Evolutionary conservation across 2,329 filamentous ascomycete species (phyloP).

Genomic region (Hypoxylon sp.): DNA sequence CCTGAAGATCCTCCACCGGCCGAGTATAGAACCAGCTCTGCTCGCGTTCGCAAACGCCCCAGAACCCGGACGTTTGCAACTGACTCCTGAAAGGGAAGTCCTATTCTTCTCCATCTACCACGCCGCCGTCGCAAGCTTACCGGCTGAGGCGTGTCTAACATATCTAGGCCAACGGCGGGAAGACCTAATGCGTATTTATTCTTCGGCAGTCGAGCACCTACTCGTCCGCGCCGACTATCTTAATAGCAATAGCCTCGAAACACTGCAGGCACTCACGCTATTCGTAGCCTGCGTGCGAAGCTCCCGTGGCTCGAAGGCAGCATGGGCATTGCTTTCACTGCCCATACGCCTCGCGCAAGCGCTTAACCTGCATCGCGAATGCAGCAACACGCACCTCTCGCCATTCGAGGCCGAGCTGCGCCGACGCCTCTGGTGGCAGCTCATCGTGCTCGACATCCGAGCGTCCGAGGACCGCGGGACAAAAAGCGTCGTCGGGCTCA

Average conservation of each 20-base stretch:
- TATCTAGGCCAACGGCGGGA: conserved; percentile 56
- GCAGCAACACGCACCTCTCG: conserved; percentile 53
- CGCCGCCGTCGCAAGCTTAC: conserved; percentile 57
- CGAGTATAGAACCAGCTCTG: conserved; percentile 55
- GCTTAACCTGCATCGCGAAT: conserved; percentile 61
- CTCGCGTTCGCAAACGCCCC: conserved; percentile 55
- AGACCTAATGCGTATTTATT: conserved; percentile 53
- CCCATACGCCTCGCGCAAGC: conserved; percentile 62
- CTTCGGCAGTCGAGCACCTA: conserved; percentile 56
- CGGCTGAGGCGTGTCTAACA: conserved; percentile 51
- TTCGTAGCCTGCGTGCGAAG: conserved; percentile 60
- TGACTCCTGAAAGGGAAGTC: conserved; percentile 53
- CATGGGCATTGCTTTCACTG: conserved; percentile 60
- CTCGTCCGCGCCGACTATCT: conserved; percentile 62
- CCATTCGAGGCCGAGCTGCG: conserved; percentile 73
- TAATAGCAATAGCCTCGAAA: conserved; percentile 58
- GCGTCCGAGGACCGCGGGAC: conserved; percentile 69
- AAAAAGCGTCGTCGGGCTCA: conserved; percentile 59
- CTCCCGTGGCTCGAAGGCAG: conserved; percentile 57
- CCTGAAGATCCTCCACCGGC: conserved; percentile 62
- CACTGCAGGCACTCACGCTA: conserved; percentile 60
- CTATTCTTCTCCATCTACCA: conserved; percentile 63
- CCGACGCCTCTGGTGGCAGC: conserved; percentile 73
- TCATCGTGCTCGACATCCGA: conserved; percentile 72
- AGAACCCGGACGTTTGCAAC: conserved; percentile 36